Conservation (phyloP, 2,329 filamentous ascomycete species). For the Aureobasidium sp. region DNA sequence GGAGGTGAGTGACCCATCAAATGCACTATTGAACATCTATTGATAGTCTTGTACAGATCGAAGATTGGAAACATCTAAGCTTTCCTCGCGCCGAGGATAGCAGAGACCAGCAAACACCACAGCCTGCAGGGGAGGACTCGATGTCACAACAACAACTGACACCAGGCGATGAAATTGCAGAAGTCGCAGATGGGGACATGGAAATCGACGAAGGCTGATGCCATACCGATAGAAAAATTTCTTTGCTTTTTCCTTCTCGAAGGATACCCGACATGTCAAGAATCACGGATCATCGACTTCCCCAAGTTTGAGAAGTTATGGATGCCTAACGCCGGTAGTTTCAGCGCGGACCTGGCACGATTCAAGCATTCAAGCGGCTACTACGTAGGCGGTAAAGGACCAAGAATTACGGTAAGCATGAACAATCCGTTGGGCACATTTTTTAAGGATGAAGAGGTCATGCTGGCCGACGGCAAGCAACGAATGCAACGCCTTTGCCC, state of each 20-base stretch:
- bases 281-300: not conserved
- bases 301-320: conserved; percentile 4
- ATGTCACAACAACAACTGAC: conserved; percentile 6
- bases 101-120: conserved; percentile 16
- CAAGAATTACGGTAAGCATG: conserved; percentile 1
- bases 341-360: conserved; percentile 5
- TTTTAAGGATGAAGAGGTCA: conserved; percentile 63
- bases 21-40: not conserved
- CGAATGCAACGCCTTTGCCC: not conserved
- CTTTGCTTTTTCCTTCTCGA: not conserved
- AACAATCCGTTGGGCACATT: not conserved
- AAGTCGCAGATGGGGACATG: conserved; percentile 14
- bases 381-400: conserved; percentile 9
- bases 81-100: conserved; percentile 25
- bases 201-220: conserved; percentile 15
- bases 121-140: conserved; percentile 4
- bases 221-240: not conserved
- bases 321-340: conserved; percentile 11
- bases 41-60: conserved; percentile 21
- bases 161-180: conserved; percentile 10
- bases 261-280: not conserved
- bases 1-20: conserved; percentile 50
- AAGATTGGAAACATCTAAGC: conserved; percentile 32
- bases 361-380: not conserved
- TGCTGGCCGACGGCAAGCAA: conserved; percentile 48